Conservation (phyloP, 208 protist species). For the Acanthamoeba triangularis region DNA sequence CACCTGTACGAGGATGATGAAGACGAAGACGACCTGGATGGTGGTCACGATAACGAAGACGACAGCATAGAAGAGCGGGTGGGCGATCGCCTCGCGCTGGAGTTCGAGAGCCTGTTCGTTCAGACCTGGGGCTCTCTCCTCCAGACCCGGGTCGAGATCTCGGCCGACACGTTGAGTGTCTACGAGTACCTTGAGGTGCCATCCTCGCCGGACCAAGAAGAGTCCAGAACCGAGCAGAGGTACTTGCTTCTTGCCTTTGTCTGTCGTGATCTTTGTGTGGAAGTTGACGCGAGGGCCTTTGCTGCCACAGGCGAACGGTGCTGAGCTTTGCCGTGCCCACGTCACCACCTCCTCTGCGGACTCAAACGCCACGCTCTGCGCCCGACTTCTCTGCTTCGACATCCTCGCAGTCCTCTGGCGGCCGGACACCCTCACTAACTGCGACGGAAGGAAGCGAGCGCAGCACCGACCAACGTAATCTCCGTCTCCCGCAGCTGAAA, state of each 20-base stretch:
- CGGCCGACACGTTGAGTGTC: constrained; percentile 4
- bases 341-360: neutral
- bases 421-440: neutral
- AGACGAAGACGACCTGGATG: neutral
- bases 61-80: neutral
- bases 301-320: neutral
- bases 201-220: neutral
- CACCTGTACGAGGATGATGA: neutral
- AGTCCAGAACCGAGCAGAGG: neutral
- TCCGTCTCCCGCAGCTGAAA: constrained; percentile 8
- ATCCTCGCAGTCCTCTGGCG: neutral
- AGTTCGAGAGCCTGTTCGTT: constrained; percentile 13
- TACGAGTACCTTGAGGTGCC: neutral
- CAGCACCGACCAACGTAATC: neutral
- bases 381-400: neutral
- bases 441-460: no score
- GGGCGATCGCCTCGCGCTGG: constrained; percentile 38
- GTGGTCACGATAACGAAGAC: neutral
- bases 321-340: neutral
- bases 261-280: neutral
- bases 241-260: neutral
- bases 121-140: constrained; percentile 38
- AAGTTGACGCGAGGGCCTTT: neutral
- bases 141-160: constrained; percentile 6
- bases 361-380: neutral